Percentiles rank a stretch among this genome's conserved stretches.
These are phyloP conservation scores for Ganoderma boninense DNA, from an alignment of 1,284 basidiomycete species.

Conservation along the genomic window DNA sequence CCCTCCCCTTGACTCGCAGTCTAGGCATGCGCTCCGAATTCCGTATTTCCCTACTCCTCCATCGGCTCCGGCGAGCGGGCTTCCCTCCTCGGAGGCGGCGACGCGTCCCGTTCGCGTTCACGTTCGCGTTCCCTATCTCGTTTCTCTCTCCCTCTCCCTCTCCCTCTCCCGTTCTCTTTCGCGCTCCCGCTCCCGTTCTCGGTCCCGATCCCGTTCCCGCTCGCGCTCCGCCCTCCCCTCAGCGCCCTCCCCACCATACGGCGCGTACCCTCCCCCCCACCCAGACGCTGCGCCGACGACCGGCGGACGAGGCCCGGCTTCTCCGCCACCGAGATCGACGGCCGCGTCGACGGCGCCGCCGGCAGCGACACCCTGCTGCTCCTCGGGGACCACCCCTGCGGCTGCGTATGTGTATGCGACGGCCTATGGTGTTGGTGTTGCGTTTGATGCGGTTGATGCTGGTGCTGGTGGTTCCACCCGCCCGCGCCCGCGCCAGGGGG, in stretches of 20 bases:
- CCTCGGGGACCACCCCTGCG: conserved; percentile 20
- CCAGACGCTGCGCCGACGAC: conserved; percentile 22
- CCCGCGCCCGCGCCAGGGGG: conserved; percentile 11
- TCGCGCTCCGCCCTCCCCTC: conserved; percentile 13
- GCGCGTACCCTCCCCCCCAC: conserved; percentile 19
- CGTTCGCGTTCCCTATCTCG: conserved; percentile 21
- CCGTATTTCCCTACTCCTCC: conserved; percentile 23
- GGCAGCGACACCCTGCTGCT: conserved; percentile 24
- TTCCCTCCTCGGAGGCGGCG: conserved; percentile 25
- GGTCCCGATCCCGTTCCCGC: conserved; percentile 16
- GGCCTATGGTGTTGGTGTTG: not conserved
- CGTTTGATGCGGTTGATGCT: not conserved
- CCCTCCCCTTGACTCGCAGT: not conserved
- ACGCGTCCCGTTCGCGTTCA: conserved; percentile 26
- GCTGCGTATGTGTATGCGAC: not conserved
- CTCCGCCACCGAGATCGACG: conserved; percentile 11
- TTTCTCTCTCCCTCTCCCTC: conserved; percentile 16
- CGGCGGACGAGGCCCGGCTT: conserved; percentile 25
- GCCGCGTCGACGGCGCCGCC: conserved; percentile 9
- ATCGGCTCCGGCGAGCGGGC: conserved; percentile 33
- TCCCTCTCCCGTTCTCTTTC: conserved; percentile 16
- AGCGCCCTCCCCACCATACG: conserved; percentile 17
- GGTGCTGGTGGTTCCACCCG: not conserved
- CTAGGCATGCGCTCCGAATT: not conserved
- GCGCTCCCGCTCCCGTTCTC: conserved; percentile 20